Base-by-base conservation (phyloP, 805 yeast species). In the Metschnikowia hibisci region DNA sequence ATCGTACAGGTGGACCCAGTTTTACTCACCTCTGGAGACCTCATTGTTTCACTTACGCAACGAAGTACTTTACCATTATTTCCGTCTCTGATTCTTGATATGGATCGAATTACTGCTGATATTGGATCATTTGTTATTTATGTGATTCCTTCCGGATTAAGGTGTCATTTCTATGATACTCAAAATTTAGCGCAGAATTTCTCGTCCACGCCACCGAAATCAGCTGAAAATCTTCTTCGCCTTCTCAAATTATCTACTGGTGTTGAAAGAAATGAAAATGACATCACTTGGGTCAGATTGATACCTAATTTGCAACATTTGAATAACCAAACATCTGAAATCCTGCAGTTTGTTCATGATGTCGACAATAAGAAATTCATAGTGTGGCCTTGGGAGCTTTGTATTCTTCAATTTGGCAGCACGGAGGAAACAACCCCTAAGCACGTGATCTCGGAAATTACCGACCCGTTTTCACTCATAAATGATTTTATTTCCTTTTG, bases 371-470 rank as follows among this genome's bases (percentile, higher is more conserved):
- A 68, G 22, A 81, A 81, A 53, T 78, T 70, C 43, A 75, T 85
- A 2, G 61, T 79, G 34, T 86, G 95, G 95, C 95, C 95, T 0
- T 63, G 82, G 53, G 77, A 76, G 35, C 63, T 85, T 15, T 82
- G 90, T 53, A 67, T 77, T 44, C 66, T 78, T 4, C 93, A 85
- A 55, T 64, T 72, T 42, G 77, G 69, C 7, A 48, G 46, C 34
- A 42, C 46, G 22, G 46, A 51, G 28, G 26, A 13, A 10, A 14
- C 30, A 4, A 20, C 12, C 15, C 28, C 11, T 27, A 34, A 30
- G 5, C 8, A n/a, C 9, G 34, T 22, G 29, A 9, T 25, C 7
- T 14, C 33, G 5, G 40, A 28, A 4, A 20, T 18, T 9, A 4
- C 37, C 6, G 66, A 66, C 41, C 72, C 73, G 3, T 29, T 67